Evolutionary conservation across 768 basidiomycete genomes (phyloP).

Genomic region (Pisolithus marmoratus): DNA sequence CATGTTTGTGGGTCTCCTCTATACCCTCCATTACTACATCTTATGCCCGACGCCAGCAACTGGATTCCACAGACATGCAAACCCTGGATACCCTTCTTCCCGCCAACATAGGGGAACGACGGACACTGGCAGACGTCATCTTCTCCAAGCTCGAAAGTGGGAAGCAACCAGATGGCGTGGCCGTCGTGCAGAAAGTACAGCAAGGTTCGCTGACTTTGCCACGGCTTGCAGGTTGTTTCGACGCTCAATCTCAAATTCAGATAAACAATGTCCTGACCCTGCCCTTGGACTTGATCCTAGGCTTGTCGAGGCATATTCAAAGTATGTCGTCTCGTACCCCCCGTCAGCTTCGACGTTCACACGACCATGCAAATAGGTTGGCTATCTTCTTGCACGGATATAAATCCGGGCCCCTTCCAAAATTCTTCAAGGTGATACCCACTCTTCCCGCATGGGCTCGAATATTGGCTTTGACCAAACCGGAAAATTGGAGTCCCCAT

Average conservation of each 20-base stretch:
- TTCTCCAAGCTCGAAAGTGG: slow-evolving; percentile 82
- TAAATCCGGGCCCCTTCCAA: slow-evolving; percentile 91
- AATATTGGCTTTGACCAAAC: slow-evolving; percentile 86
- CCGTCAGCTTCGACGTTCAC: neutral
- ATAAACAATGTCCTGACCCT: slow-evolving; percentile 62
- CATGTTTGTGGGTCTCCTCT: slow-evolving; percentile 45
- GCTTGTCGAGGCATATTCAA: slow-evolving; percentile 89
- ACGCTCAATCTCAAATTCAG: slow-evolving; percentile 22
- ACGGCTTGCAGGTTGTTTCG: neutral
- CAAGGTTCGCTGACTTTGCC: slow-evolving; percentile 38
- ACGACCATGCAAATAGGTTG: slow-evolving; percentile 47
- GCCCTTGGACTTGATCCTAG: slow-evolving; percentile 86
- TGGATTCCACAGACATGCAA: slow-evolving; percentile 86
- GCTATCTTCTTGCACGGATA: slow-evolving; percentile 82
- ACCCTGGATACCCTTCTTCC: slow-evolving; percentile 80
- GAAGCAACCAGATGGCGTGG: slow-evolving; percentile 43
- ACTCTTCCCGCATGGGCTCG: slow-evolving; percentile 95
- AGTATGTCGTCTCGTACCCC: slow-evolving; percentile 47
- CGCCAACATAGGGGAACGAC: slow-evolving; percentile 64
- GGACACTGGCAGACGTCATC: slow-evolving; percentile 94
- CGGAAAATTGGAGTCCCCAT: slow-evolving; percentile 93
- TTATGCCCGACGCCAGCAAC: slow-evolving; percentile 48
- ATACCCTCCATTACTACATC: slow-evolving; percentile 3
- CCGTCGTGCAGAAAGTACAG: slow-evolving; percentile 54
- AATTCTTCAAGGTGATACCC: slow-evolving; percentile 97